These are phyloP conservation scores for Fraxinus angustifolia DNA, from an alignment of 305 asterid genomes.

Conservation along the genomic window DNA sequence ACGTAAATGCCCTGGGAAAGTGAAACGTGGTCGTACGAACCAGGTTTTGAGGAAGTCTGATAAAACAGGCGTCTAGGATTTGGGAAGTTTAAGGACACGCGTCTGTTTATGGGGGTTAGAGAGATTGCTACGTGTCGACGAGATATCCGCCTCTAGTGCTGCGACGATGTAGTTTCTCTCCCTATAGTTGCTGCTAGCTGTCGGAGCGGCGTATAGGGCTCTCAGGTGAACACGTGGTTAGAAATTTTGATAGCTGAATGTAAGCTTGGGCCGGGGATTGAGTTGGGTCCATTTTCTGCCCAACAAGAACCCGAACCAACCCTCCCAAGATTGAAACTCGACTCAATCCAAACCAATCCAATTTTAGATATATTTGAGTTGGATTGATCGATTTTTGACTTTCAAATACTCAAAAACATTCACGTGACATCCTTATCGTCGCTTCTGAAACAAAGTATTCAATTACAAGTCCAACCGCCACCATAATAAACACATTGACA, in stretches of 20 bases:
- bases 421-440: no score
- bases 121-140: conserved; percentile 5
- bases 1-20: conserved; percentile 1
- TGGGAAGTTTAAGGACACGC: conserved; percentile 15
- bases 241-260: background rate
- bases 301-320: no score
- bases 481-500: no score
- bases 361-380: no score
- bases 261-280: no score
- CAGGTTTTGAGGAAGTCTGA: conserved; percentile 23
- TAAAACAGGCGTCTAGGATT: conserved; percentile 11
- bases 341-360: no score
- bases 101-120: background rate
- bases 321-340: no score
- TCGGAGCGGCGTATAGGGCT: background rate
- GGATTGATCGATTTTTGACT: no score
- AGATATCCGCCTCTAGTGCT: conserved; percentile 12
- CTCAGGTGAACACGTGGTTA: background rate
- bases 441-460: no score
- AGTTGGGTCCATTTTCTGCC: no score
- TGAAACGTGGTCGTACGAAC: conserved; percentile 34
- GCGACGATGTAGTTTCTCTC: background rate
- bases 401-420: no score
- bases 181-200: background rate
- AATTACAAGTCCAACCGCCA: no score